A percentile compares a stretch with the other conserved stretches of the same genome.
These are phyloP conservation scores for Crassisporium funariophilum DNA, from an alignment of 768 basidiomycete species.

Conservation along the genomic window DNA sequence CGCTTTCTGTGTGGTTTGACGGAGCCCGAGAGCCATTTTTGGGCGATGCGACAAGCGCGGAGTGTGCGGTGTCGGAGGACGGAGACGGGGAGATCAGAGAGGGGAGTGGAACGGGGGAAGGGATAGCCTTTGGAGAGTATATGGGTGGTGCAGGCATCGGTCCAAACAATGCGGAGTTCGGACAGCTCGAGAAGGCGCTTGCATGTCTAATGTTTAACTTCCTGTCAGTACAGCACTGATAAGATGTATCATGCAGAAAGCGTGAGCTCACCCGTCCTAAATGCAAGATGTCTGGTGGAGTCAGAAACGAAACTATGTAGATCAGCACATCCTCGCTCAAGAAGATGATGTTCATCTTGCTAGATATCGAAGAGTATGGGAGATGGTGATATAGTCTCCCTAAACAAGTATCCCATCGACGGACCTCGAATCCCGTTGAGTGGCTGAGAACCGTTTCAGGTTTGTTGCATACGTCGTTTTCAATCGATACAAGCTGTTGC, in stretches of 20 bases:
- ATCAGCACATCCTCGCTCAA: constrained; percentile 34
- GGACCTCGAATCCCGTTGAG: no score
- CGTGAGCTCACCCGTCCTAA: constrained; percentile 42
- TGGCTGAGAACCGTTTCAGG: no score
- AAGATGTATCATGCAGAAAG: not conserved
- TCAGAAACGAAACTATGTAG: constrained; percentile 32
- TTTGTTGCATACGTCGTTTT: no score
- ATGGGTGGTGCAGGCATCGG: constrained; percentile 44
- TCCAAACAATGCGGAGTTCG: constrained; percentile 57
- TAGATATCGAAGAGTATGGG: no score
- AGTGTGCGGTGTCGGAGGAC: constrained; percentile 49
- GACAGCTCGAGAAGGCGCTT: constrained; percentile 48
- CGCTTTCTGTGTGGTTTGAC: constrained; percentile 13
- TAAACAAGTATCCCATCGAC: no score
- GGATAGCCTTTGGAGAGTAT: constrained; percentile 52
- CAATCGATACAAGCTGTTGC: no score
- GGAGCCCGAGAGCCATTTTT: constrained; percentile 44
- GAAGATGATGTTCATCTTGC: no score
- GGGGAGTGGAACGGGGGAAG: constrained; percentile 41
- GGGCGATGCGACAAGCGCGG: constrained; percentile 46
- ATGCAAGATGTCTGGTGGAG: constrained; percentile 40
- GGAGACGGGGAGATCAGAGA: constrained; percentile 38
- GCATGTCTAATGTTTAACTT: constrained; percentile 44
- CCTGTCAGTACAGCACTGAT: not conserved
- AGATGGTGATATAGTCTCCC: no score